Conservation (phyloP, 495 filamentous ascomycete species). For the Xylaria acuta region DNA sequence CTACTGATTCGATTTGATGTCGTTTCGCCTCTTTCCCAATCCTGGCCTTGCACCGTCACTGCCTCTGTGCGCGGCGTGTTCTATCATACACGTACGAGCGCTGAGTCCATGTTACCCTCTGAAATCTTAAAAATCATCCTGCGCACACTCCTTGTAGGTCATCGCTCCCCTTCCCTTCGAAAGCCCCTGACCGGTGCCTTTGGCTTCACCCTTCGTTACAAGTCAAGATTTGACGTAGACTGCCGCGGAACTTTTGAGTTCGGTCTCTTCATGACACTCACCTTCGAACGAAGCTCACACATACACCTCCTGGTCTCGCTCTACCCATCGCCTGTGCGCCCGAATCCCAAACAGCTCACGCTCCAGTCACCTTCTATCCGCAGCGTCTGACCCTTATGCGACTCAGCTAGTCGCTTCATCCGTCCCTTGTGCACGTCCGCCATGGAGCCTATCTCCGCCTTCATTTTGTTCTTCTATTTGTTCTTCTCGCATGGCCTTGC, state of each 20-base stretch:
- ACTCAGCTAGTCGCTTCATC: conserved; percentile 3
- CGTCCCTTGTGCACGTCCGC: neutral
- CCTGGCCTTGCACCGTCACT: neutral
- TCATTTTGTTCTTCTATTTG: conserved; percentile 24
- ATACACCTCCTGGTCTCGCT: neutral
- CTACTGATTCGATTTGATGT: neutral
- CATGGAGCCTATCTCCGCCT: conserved; percentile 13
- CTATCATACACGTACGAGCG: neutral
- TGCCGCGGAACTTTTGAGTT: neutral
- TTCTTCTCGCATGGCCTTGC: conserved; percentile 5
- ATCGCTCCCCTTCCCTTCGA: neutral
- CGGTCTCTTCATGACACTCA: neutral
- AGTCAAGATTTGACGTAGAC: conserved; percentile 4
- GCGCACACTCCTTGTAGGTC: conserved; percentile 17
- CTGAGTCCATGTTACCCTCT: conserved; percentile 16
- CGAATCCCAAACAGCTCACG: neutral
- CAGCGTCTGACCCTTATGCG: neutral
- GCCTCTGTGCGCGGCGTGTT: neutral
- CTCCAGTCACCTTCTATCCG: neutral
- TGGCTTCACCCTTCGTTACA: conserved; percentile 16
- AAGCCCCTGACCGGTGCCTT: neutral
- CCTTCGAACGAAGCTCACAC: conserved; percentile 8
- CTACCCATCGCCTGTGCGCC: conserved; percentile 15
- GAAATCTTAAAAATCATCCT: conserved; percentile 15
- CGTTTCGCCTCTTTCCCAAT: neutral